Evolutionary conservation across 108 stramenopile species (phyloP).

Genomic region (Schizochytrium sp.): DNA sequence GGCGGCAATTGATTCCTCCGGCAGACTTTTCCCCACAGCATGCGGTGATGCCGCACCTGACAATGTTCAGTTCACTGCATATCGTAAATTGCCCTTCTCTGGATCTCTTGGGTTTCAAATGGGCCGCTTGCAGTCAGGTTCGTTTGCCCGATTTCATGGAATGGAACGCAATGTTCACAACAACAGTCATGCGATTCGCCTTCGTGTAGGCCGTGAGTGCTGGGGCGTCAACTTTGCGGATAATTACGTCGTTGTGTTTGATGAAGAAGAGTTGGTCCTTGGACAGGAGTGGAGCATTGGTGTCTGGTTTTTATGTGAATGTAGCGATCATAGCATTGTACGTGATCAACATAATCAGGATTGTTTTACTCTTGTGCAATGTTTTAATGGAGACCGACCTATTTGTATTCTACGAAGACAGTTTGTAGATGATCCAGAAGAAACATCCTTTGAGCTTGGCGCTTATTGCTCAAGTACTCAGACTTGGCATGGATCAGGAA

Average conservation of each 20-base stretch:
- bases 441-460: conserved; percentile 17
- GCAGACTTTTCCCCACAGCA: neutral
- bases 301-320: neutral
- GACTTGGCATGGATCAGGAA: conserved; percentile 31
- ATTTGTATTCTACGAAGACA: neutral
- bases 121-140: neutral
- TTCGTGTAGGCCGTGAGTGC: neutral
- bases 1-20: neutral
- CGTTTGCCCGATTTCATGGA: neutral
- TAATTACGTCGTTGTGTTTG: neutral
- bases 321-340: neutral
- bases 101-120: neutral
- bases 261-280: neutral
- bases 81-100: neutral
- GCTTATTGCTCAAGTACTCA: neutral
- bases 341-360: neutral
- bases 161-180: neutral
- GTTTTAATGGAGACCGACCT: neutral
- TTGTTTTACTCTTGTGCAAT: neutral
- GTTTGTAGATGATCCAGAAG: neutral
- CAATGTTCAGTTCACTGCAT: neutral
- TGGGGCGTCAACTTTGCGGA: conserved; percentile 6
- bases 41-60: neutral
- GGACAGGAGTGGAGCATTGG: neutral
- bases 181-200: neutral